Evolutionary conservation across 352 stramenopile species (phyloP).

Genomic region (Pythium angustatum): DNA sequence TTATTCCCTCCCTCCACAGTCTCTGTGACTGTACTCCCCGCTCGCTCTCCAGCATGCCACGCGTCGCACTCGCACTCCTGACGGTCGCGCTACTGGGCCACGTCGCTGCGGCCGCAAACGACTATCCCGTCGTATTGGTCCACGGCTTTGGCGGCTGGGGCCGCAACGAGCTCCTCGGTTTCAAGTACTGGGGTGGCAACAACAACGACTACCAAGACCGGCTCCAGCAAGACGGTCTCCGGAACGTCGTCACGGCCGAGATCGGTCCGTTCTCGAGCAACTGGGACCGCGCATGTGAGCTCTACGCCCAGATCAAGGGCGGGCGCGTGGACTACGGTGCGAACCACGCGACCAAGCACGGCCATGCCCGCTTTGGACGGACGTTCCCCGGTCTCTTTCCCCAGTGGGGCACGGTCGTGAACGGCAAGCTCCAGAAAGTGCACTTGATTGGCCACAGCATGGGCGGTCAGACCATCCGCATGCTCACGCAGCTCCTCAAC

Average conservation of each 20-base stretch:
- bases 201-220: constrained; percentile 22
- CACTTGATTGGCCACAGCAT: constrained; percentile 81
- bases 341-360: constrained; percentile 24
- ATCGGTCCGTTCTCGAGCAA: constrained; percentile 29
- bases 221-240: constrained; percentile 21
- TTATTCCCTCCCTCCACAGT: not conserved
- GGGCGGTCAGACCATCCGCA: constrained; percentile 76
- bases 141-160: constrained; percentile 34
- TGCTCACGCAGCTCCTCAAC: constrained; percentile 61
- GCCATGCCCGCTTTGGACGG: constrained; percentile 38
- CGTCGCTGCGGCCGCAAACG: constrained; percentile 10
- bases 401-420: constrained; percentile 48
- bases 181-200: constrained; percentile 30
- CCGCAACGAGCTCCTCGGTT: constrained; percentile 21
- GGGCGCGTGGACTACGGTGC: constrained; percentile 36
- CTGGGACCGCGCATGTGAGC: constrained; percentile 46
- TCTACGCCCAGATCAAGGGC: constrained; percentile 46
- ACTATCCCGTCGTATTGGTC: constrained; percentile 32
- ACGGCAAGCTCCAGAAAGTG: constrained; percentile 63
- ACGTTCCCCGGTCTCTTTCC: constrained; percentile 59
- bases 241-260: constrained; percentile 18
- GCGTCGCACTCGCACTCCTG: constrained; percentile 32
- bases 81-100: constrained; percentile 6
- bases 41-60: constrained; percentile 4
- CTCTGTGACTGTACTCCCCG: not conserved